Evolutionary conservation across 2,329 filamentous ascomycete genomes (phyloP).

Genomic region (Neofusicoccum cordaticola): DNA sequence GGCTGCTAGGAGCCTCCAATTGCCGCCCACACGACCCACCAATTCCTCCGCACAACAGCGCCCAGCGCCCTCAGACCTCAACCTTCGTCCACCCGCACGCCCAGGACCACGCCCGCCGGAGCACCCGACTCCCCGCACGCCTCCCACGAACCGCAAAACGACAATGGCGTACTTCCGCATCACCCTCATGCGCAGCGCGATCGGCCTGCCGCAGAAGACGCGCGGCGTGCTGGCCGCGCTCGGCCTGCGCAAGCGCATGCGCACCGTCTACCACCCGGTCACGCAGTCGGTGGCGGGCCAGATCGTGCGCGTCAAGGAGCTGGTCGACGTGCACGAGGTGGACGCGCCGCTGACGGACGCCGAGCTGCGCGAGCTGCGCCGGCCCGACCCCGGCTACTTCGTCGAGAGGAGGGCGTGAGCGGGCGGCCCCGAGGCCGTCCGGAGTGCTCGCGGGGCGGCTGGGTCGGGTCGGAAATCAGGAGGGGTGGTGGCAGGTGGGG

Average conservation of each 20-base stretch:
- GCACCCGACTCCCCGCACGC: neutral
- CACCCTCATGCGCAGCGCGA: conserved; percentile 83
- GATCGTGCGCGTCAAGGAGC: conserved; percentile 91
- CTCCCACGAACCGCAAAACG: neutral
- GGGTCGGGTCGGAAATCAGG: neutral
- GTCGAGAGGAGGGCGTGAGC: conserved; percentile 56
- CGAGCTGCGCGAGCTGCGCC: conserved; percentile 69
- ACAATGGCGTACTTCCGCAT: conserved; percentile 82
- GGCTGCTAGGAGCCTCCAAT: neutral
- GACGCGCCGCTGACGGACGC: conserved; percentile 59
- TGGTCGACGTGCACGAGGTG: conserved; percentile 80
- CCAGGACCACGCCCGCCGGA: conserved; percentile 1
- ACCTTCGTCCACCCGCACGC: neutral
- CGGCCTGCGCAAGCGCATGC: conserved; percentile 78
- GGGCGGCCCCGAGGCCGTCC: too few relatives aligned
- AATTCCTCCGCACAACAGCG: too few relatives aligned
- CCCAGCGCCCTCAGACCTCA: too few relatives aligned
- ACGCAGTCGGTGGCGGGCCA: conserved; percentile 78
- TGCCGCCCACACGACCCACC: neutral
- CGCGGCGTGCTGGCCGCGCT: conserved; percentile 80
- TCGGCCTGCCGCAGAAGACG: conserved; percentile 76
- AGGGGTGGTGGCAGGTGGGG: neutral
- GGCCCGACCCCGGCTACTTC: conserved; percentile 77
- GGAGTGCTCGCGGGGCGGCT: too few relatives aligned
- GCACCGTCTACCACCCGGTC: conserved; percentile 87